phyloP scores from a whole-genome alignment of 1,284 basidiomycete species.

The Apiotrichum porosum region DNA sequence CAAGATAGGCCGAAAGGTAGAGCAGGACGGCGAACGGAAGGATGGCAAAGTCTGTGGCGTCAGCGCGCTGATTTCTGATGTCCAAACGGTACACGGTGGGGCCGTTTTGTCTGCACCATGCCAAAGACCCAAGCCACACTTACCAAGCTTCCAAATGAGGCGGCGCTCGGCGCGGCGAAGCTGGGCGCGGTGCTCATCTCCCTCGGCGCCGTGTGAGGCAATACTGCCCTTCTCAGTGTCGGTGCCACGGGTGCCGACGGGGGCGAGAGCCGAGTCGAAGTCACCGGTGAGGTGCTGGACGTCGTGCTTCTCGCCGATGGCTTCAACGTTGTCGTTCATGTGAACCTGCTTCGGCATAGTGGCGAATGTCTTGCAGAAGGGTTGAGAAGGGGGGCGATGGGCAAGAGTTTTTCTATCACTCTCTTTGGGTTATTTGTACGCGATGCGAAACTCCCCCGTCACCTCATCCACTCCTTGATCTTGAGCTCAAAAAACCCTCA shows the following conservation, averaged over 20 bases:
- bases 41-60: slow-evolving; percentile 38
- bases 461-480: too few relatives aligned
- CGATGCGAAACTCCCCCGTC: too few relatives aligned
- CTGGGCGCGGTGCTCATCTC: slow-evolving; percentile 27
- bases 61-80: too few relatives aligned
- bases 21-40: slow-evolving; percentile 49
- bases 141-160: slow-evolving; percentile 44
- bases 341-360: slow-evolving; percentile 5
- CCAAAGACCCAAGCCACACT: slow-evolving; percentile 3
- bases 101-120: too few relatives aligned
- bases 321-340: neutral
- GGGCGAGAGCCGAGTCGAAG: neutral
- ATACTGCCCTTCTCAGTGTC: slow-evolving; percentile 34
- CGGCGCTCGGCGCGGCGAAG: slow-evolving; percentile 31
- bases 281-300: neutral
- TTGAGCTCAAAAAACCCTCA: too few relatives aligned
- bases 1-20: slow-evolving; percentile 50
- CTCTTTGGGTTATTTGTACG: too few relatives aligned
- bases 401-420: too few relatives aligned
- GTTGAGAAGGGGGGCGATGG: too few relatives aligned
- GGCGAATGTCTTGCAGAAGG: too few relatives aligned
- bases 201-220: slow-evolving; percentile 30
- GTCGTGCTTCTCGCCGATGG: neutral
- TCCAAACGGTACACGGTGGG: neutral
- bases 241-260: slow-evolving; percentile 8